A percentile compares a stretch with the other conserved stretches of the same genome.
Conservation (phyloP, 257 asterid genomes). For the Cruciata laevipes region DNA sequence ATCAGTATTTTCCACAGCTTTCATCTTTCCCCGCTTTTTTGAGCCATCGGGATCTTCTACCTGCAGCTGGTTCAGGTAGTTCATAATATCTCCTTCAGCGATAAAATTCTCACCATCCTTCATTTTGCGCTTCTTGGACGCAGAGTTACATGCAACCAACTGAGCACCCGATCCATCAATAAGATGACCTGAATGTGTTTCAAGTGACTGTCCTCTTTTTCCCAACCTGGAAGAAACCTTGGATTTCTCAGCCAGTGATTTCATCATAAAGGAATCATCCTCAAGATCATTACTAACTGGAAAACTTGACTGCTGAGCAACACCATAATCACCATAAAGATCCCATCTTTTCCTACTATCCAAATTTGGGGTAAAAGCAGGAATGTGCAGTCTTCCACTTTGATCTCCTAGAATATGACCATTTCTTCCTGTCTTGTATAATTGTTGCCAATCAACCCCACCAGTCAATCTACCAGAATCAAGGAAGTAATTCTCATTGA, state of each 20-base stretch:
- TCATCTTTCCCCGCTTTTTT: slow-evolving; percentile 63
- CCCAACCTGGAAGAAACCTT: slow-evolving; percentile 53
- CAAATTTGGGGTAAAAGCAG: slow-evolving; percentile 30
- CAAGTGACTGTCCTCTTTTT: slow-evolving; percentile 57
- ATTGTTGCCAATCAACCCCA: slow-evolving; percentile 39
- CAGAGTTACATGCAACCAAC: slow-evolving; percentile 59
- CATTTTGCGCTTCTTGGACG: slow-evolving; percentile 63
- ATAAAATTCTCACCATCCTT: slow-evolving; percentile 43
- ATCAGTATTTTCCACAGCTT: slow-evolving; percentile 41
- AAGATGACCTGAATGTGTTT: slow-evolving; percentile 33
- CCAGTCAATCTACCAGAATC: slow-evolving; percentile 36
- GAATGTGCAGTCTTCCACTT: slow-evolving; percentile 40
- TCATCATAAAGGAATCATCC: slow-evolving; percentile 49
- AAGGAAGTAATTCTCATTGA: slow-evolving; percentile 36
- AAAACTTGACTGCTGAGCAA: slow-evolving; percentile 47
- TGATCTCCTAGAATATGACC: slow-evolving; percentile 48
- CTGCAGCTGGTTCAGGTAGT: slow-evolving; percentile 38
- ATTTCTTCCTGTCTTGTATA: slow-evolving; percentile 49
- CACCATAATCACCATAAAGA: slow-evolving; percentile 33
- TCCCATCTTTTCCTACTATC: slow-evolving; percentile 54
- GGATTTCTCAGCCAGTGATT: slow-evolving; percentile 37
- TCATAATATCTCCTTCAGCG: slow-evolving; percentile 41
- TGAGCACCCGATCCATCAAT: slow-evolving; percentile 51
- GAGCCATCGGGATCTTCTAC: slow-evolving; percentile 37
- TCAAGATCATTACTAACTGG: slow-evolving; percentile 31